Evolutionary conservation across 164 flowering plant species (phyloP).

Genomic region (Liquidambar formosana): DNA sequence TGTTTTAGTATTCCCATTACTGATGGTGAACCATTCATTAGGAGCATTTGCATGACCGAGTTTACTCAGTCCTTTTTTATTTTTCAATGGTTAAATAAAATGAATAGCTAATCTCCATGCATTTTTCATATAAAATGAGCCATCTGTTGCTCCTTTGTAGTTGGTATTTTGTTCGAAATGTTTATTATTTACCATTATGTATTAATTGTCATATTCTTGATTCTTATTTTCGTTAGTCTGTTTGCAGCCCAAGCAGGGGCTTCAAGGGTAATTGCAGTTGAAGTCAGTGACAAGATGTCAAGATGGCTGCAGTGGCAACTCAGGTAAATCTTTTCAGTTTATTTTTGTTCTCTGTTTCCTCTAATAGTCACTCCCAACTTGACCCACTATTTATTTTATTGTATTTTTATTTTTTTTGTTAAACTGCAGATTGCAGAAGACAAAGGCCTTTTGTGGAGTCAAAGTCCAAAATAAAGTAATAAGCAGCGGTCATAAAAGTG

Average conservation of each 20-base stretch:
- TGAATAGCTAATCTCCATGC: too few species aligned
- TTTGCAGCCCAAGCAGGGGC: slow-evolving; percentile 98
- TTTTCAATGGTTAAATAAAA: too few species aligned
- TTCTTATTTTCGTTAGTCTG: slow-evolving; percentile 48
- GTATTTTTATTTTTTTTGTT: slow-evolving; percentile 9
- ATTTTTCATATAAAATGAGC: neutral
- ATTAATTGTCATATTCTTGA: neutral
- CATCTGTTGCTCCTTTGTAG: neutral
- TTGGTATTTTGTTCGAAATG: neutral
- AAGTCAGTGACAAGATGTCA: slow-evolving; percentile 90
- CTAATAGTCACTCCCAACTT: neutral
- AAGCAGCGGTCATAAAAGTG: slow-evolving; percentile 45
- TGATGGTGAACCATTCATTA: too few species aligned
- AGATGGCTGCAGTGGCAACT: slow-evolving; percentile 86
- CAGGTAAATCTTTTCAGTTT: slow-evolving; percentile 45
- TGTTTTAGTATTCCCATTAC: too few species aligned
- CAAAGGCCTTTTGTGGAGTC: slow-evolving; percentile 51
- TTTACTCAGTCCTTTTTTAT: too few species aligned
- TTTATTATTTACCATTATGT: neutral
- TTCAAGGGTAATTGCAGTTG: slow-evolving; percentile 81
- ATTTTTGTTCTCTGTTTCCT: neutral
- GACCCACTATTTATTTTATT: too few species aligned
- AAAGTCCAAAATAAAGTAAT: slow-evolving; percentile 20
- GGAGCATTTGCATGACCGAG: too few species aligned
- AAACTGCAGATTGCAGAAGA: slow-evolving; percentile 77